Percentiles rank a stretch among this genome's conserved stretches.
These are phyloP conservation scores for Oehlia diaphana DNA, from an alignment of 192 early-diverging fungal genomes.

Conservation along the genomic window DNA sequence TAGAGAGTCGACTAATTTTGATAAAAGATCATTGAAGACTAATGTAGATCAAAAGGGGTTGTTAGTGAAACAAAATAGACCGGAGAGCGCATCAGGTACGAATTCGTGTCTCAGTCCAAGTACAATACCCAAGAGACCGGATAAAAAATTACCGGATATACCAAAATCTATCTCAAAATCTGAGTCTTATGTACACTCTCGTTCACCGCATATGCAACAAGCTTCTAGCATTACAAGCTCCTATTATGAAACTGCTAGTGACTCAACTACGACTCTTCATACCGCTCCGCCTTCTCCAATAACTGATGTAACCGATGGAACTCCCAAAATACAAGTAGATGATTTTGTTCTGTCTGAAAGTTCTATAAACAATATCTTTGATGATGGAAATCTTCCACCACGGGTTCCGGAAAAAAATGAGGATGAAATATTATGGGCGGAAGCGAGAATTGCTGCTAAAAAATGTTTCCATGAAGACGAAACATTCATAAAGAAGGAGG, in stretches of 20 bases:
- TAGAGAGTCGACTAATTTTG: neutral
- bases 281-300: slow-evolving; percentile 28
- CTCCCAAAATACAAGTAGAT: slow-evolving; percentile 22
- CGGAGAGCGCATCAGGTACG: slow-evolving; percentile 13
- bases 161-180: neutral
- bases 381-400: neutral
- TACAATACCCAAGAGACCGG: slow-evolving; percentile 26
- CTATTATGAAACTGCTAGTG: slow-evolving; percentile 30
- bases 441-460: slow-evolving; percentile 26
- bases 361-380: neutral
- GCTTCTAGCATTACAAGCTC: slow-evolving; percentile 28
- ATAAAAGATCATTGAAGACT: neutral
- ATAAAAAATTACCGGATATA: slow-evolving; percentile 31
- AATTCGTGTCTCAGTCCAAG: slow-evolving; percentile 6
- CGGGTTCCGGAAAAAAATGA: slow-evolving; percentile 8
- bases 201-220: slow-evolving; percentile 22
- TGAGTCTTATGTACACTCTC: slow-evolving; percentile 15
- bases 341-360: neutral
- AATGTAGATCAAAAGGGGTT: slow-evolving; percentile 3
- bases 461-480: slow-evolving; percentile 48
- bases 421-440: neutral
- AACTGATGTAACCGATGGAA: neutral
- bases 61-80: neutral
- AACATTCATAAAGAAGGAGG: slow-evolving; percentile 42
- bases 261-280: slow-evolving; percentile 27